Base-by-base conservation (phyloP, 257 asterid species). In the Solanum medicagineum region DNA sequence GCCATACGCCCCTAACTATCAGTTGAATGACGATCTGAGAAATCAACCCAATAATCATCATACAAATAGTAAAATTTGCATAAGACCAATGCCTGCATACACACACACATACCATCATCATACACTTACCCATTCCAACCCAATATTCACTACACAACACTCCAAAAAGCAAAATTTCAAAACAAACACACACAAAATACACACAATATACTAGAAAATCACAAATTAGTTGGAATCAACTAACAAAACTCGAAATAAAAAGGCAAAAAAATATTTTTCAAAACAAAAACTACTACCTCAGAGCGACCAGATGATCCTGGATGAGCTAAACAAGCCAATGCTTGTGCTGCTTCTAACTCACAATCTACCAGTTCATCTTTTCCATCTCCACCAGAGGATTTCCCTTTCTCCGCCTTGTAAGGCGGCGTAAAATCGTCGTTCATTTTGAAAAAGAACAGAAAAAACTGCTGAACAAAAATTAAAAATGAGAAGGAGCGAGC, bases 301-400 rank as follows among this genome's bases (percentile, higher is more conserved):
- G 15, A 86, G 83, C 14, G 53, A 45, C 84, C 84, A 26, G 55
- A 42, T 71, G 55, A 29, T 19, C 55, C 55, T 42, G 80, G 22
- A 17, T 87, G 79, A 68, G 89, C 92, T 86, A 92, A 69, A 8
- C 87, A 91, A 10, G 92, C 91, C 56, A 92, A 90, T 53, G 92
- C 90, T 70, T 89, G 90, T 63, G 95, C 95, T 8, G 94, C 94
- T 83, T 89, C 93, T 14, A 91, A 16, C 85, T 92, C 94, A 54
- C 24, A 86, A 13, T 86, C 81, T 87, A 91, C 87, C 85, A 80
- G 81, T 75, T 86, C 51, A 81, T 24, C 57, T 66, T 86, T 81
- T 14, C 74, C n/a, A 12, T 81, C 74, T 20, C 89, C 84, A 75
- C 83, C 83, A 22, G 88, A 24, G 45, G 17, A 13, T 45, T 12